A percentile compares a stretch with the other conserved stretches of the same genome.
These are phyloP conservation scores for Sarocladium brachiariae DNA, from an alignment of 2,329 filamentous ascomycete genomes.

Conservation along the genomic window DNA sequence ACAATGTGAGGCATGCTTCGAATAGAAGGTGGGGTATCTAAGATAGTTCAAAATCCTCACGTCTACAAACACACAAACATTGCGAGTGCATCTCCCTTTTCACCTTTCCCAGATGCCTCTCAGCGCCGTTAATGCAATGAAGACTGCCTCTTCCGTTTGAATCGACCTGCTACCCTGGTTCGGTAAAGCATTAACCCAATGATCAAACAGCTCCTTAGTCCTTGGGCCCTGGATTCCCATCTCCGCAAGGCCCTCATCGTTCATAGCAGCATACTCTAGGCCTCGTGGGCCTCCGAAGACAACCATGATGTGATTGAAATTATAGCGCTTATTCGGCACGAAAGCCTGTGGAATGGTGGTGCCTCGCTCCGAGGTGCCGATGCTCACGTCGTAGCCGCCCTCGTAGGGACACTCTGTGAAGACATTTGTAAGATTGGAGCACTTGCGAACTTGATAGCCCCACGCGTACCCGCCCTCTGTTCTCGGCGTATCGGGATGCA, in stretches of 20 bases:
- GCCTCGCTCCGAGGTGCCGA: conserved; percentile 79
- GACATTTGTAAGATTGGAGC: conserved; percentile 59
- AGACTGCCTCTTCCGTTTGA: conserved; percentile 75
- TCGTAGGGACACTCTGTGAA: conserved; percentile 72
- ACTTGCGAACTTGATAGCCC: conserved; percentile 69
- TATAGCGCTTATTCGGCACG: conserved; percentile 31
- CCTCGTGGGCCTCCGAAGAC: conserved; percentile 78
- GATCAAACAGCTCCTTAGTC: conserved; percentile 69
- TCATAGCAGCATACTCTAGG: conserved; percentile 66
- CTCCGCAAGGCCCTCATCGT: conserved; percentile 45
- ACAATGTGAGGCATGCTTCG: background rate
- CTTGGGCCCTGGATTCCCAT: conserved; percentile 59
- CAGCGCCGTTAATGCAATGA: conserved; percentile 66
- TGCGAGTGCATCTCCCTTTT: background rate
- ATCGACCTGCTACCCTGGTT: conserved; percentile 78
- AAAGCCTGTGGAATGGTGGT: conserved; percentile 40
- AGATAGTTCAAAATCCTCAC: conserved; percentile 4
- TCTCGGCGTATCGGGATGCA: conserved; percentile 62
- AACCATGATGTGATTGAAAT: conserved; percentile 66
- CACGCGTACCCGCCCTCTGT: conserved; percentile 79
- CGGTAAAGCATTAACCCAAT: conserved; percentile 76
- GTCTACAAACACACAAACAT: background rate
- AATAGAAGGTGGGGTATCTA: conserved; percentile 8
- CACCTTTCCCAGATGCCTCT: conserved; percentile 46
- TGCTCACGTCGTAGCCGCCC: conserved; percentile 72